phyloP scores from a whole-genome alignment of 75 land plant species.

The Larix kaempferi region DNA sequence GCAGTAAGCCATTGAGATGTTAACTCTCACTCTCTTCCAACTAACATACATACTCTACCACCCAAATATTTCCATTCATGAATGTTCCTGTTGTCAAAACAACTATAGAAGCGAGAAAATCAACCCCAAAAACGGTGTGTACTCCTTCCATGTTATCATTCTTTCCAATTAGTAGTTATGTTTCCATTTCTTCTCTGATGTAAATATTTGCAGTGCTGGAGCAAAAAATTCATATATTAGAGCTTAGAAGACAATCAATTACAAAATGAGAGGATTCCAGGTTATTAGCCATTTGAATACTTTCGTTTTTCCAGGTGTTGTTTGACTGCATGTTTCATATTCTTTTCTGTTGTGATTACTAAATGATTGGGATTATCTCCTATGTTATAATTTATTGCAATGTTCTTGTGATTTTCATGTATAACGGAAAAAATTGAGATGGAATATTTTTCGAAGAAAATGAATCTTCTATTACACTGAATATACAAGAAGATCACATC shows the following conservation, averaged over 20 bases:
- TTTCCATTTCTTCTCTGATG: slow-evolving; percentile 97
- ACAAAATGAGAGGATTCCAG: neutral
- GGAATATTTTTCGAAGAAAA: neutral
- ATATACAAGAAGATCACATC: no score
- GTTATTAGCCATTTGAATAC: neutral
- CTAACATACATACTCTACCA: slow-evolving; percentile 93
- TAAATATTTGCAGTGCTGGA: slow-evolving; percentile 79
- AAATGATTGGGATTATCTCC: neutral
- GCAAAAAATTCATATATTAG: neutral
- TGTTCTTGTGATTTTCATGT: neutral
- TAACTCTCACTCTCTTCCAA: slow-evolving; percentile 96
- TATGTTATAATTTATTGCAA: neutral
- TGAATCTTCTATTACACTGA: no score
- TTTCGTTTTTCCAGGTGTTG: no score
- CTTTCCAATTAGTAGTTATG: slow-evolving; percentile 77
- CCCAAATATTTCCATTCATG: slow-evolving; percentile 99
- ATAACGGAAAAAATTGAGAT: neutral
- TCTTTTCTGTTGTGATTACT: neutral
- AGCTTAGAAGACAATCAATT: neutral
- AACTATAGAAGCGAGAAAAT: slow-evolving; percentile 83
- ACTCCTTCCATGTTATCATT: slow-evolving; percentile 96
- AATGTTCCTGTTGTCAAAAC: slow-evolving; percentile 97
- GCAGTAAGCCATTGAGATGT: slow-evolving; percentile 93
- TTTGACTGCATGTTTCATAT: neutral
- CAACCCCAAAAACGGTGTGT: slow-evolving; percentile 83